A percentile compares a stretch with the other conserved stretches of the same genome.
phyloP scores from a whole-genome alignment of 257 asterid species.

The Coffea canephora region DNA sequence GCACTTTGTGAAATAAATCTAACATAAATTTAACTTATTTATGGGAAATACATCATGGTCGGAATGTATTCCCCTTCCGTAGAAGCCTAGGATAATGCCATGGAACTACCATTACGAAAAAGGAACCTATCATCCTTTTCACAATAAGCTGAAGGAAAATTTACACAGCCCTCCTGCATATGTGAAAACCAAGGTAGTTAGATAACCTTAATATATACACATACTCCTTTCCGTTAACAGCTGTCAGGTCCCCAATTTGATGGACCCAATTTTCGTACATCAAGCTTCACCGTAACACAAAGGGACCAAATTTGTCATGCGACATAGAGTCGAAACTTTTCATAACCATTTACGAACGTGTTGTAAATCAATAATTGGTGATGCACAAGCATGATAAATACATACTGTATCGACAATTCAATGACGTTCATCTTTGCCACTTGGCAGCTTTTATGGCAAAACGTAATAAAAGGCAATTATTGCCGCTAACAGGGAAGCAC shows the following conservation, averaged over 20 bases:
- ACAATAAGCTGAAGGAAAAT: not conserved
- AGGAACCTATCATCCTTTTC: not conserved
- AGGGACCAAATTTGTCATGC: not conserved
- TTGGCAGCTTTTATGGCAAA: not conserved
- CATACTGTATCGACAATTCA: not conserved
- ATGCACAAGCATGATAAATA: not conserved
- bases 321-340: not conserved
- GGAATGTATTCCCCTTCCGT: not conserved
- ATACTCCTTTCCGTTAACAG: not conserved
- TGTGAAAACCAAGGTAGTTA: not conserved
- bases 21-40: not conserved
- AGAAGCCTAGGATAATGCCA: not conserved
- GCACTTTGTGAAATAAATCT: not conserved
- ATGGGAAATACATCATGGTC: not conserved
- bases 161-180: not conserved
- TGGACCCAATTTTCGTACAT: too few species aligned
- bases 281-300: not conserved
- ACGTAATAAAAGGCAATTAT: not conserved
- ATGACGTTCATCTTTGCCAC: not conserved
- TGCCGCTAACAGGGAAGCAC: not conserved
- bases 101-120: not conserved
- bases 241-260: not conserved
- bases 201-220: not conserved
- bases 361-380: not conserved
- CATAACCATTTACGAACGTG: not conserved